Evolutionary conservation across 495 filamentous ascomycete genomes (phyloP).

Genomic region (Penicillium mononematosum): DNA sequence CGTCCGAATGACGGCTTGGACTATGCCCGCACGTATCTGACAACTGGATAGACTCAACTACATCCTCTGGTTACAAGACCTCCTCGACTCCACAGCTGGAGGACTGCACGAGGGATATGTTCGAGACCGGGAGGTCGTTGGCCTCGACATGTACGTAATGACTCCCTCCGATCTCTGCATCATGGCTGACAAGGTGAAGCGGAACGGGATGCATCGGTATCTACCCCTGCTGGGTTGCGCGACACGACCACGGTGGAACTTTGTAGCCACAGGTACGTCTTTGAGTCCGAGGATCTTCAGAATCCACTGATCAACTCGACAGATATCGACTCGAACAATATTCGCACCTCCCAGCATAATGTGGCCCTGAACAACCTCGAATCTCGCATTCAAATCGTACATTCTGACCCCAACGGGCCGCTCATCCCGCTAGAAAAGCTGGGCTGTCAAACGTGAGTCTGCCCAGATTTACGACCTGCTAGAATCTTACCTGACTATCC

Average conservation of each 20-base stretch:
- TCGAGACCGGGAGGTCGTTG: conserved; percentile 55
- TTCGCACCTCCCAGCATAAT: conserved; percentile 64
- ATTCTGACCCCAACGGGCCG: conserved; percentile 47
- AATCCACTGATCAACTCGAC: conserved; percentile 13
- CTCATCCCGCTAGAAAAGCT: conserved; percentile 59
- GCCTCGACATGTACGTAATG: conserved; percentile 69
- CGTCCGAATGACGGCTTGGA: not conserved
- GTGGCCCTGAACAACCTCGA: conserved; percentile 61
- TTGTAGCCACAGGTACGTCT: conserved; percentile 63
- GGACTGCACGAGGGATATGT: conserved; percentile 56
- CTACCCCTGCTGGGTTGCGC: conserved; percentile 82
- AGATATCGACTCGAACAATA: conserved; percentile 76
- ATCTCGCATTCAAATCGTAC: conserved; percentile 61
- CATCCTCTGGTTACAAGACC: conserved; percentile 81
- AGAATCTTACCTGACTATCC: conserved; percentile 1
- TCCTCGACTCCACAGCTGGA: conserved; percentile 71
- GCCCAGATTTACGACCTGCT: not conserved
- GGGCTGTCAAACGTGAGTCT: conserved; percentile 46
- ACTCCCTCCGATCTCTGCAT: not conserved
- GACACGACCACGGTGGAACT: conserved; percentile 66
- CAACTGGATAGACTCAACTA: conserved; percentile 66
- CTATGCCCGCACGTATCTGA: not conserved
- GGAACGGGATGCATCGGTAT: conserved; percentile 90
- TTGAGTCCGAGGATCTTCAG: not conserved
- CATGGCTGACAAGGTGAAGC: conserved; percentile 30